phyloP scores from a whole-genome alignment of 345 rosid genomes.

The Arabidopsis arenosa region DNA sequence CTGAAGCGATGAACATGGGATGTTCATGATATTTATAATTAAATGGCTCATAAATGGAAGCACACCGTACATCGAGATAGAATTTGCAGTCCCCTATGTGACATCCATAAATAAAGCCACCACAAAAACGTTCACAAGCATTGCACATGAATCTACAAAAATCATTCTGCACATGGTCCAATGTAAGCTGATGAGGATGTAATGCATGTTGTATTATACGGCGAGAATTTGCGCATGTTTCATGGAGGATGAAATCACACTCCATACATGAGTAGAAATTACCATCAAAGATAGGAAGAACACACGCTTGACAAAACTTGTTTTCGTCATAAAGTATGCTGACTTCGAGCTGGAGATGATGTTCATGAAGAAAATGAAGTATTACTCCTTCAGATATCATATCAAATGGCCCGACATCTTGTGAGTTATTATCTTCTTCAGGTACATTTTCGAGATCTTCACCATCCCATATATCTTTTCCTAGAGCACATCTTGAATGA shows the following conservation, averaged over 20 bases:
- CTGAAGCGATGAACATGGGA: neutral
- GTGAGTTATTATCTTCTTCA: neutral
- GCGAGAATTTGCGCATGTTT: neutral
- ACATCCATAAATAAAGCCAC: neutral
- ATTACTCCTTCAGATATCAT: neutral
- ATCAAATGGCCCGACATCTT: neutral
- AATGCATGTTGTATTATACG: neutral
- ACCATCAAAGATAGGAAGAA: neutral
- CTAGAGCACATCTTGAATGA: constrained; percentile 17
- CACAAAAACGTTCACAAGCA: neutral
- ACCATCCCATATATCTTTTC: neutral
- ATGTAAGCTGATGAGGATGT: constrained; percentile 15
- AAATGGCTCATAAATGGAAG: neutral
- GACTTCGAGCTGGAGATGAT: neutral
- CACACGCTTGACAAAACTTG: neutral
- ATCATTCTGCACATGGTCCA: too few species aligned
- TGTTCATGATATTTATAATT: neutral
- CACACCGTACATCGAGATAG: constrained; percentile 1
- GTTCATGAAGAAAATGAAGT: constrained; percentile 24
- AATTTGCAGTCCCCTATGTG: neutral
- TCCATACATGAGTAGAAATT: neutral
- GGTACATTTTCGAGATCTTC: neutral
- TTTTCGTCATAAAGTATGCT: neutral
- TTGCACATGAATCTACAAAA: rapidly evolving
- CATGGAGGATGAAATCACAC: constrained; percentile 14